phyloP scores from a whole-genome alignment of 257 asterid genomes.

The Voacanga thouarsii region DNA sequence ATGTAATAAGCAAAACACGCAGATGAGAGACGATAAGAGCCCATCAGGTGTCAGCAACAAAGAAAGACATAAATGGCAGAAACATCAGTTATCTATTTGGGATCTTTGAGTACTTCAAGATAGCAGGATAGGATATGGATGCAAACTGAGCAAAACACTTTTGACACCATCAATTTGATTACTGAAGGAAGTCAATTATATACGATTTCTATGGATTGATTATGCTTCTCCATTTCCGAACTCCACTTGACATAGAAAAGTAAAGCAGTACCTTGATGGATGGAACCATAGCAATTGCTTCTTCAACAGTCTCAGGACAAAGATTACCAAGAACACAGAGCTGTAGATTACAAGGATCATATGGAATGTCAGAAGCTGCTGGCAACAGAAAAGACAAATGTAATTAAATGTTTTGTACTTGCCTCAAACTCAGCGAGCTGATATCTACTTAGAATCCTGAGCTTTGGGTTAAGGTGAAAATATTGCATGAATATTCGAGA shows the following conservation, averaged over 20 bases:
- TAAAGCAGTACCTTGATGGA: conserved; percentile 73
- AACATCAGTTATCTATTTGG: no score
- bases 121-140: no score
- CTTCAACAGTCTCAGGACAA: conserved; percentile 91
- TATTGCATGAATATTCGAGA: background rate
- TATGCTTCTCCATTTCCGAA: no score
- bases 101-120: no score
- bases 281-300: conserved; percentile 94
- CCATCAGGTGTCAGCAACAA: no score
- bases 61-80: no score
- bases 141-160: no score
- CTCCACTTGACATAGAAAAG: no score
- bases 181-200: no score
- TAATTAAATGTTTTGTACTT: conserved; percentile 4
- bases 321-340: conserved; percentile 90
- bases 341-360: conserved; percentile 37
- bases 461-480: conserved; percentile 37
- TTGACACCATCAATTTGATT: no score
- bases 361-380: background rate
- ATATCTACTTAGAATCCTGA: conserved; percentile 79
- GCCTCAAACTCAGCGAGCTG: conserved; percentile 95
- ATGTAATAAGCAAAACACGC: background rate
- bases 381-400: background rate
- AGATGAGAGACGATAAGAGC: no score
- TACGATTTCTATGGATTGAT: no score